Evolutionary conservation across 768 basidiomycete species (phyloP).

Genomic region (Mycena maculata): DNA sequence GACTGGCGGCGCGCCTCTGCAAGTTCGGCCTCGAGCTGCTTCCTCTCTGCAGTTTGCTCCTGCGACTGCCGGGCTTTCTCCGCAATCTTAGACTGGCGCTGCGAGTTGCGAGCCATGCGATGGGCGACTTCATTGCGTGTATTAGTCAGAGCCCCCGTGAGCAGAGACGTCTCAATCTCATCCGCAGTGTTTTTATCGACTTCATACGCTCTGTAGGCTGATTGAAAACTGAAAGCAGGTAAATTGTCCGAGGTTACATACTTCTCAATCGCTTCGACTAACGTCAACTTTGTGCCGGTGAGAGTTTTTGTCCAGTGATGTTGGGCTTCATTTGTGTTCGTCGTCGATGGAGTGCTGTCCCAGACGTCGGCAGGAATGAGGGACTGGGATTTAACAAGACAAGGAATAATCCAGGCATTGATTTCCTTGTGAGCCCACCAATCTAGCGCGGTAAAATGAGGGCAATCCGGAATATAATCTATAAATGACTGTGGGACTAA

Average conservation of each 20-base stretch:
- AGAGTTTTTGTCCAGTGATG: conserved; percentile 38
- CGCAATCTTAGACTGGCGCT: background rate
- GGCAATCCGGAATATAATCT: too few relatives aligned
- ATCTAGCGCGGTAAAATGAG: conserved; percentile 14
- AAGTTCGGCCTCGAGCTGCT: background rate
- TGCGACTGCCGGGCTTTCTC: background rate
- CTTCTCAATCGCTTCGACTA: conserved; percentile 36
- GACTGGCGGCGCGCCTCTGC: background rate
- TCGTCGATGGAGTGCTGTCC: conserved; percentile 37
- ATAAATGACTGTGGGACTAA: too few relatives aligned
- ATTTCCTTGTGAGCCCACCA: conserved; percentile 42
- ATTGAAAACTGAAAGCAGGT: background rate
- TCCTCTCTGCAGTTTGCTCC: background rate
- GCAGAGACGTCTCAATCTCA: conserved; percentile 20
- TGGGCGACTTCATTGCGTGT: conserved; percentile 14
- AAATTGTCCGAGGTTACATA: background rate
- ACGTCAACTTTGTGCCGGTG: conserved; percentile 34
- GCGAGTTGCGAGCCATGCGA: background rate
- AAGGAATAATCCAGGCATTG: conserved; percentile 38
- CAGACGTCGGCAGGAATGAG: conserved; percentile 32
- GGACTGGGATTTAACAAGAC: conserved; percentile 38
- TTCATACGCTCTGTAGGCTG: conserved; percentile 2
- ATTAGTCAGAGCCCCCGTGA: conserved; percentile 25
- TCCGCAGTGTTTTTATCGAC: conserved; percentile 18
- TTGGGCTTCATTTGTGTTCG: conserved; percentile 37